A percentile compares a stretch with the other conserved stretches of the same genome.
Evolutionary conservation across 371 early-diverging fungal genomes (phyloP).

Genomic region (Apophysomyces trapeziformis): DNA sequence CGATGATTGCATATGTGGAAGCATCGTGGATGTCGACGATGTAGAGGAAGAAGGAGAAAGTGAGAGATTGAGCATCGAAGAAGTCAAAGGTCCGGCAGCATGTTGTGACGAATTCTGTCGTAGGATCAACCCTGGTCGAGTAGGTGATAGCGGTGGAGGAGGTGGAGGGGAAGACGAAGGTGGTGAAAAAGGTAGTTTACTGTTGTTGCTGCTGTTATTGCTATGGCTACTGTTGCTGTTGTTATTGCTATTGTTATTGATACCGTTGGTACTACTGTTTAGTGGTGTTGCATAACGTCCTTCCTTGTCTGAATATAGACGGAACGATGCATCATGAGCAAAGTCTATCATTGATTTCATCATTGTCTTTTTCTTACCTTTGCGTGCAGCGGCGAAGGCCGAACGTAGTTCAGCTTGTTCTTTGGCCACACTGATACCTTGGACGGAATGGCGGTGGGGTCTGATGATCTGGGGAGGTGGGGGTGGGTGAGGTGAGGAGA

Average conservation of each 20-base stretch:
- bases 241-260: not conserved
- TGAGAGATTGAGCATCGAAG: constrained; percentile 49
- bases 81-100: constrained; percentile 22
- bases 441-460: constrained; percentile 52
- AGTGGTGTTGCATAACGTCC: constrained; percentile 20
- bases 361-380: constrained; percentile 4
- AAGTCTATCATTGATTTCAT: too few relatives aligned
- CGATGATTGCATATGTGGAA: constrained; percentile 25
- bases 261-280: constrained; percentile 14
- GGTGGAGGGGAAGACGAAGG: constrained; percentile 25
- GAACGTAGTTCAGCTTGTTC: constrained; percentile 44
- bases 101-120: constrained; percentile 22
- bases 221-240: constrained; percentile 17
- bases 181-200: constrained; percentile 28
- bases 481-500: constrained; percentile 32
- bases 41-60: constrained; percentile 44
- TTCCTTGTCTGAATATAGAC: not conserved
- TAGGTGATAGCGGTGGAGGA: constrained; percentile 21
- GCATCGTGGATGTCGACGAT: constrained; percentile 22
- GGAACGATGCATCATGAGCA: not conserved
- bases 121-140: constrained; percentile 20
- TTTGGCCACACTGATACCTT: constrained; percentile 49
- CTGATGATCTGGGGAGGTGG: constrained; percentile 26
- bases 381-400: constrained; percentile 20
- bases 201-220: constrained; percentile 22